Evolutionary conservation across 2,329 filamentous ascomycete genomes (phyloP), one percentile per base, ranked within the genome.

Genomic region (Colletotrichum chrysophilum): DNA sequence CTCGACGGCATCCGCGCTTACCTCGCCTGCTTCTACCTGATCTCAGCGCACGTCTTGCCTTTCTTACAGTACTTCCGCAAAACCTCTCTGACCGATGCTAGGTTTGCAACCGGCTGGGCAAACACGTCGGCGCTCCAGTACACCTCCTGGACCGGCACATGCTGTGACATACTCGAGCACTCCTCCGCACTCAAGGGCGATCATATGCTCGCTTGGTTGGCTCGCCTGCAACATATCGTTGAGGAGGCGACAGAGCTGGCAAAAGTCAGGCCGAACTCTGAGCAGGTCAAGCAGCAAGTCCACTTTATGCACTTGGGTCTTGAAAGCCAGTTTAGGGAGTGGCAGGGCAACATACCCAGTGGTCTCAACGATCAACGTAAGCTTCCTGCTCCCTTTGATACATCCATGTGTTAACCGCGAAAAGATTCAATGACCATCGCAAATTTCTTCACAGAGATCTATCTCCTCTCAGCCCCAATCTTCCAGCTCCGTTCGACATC

Each of bases 1-100:
- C 79, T 90, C 4, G 85, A 87, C 36, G 79, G 83, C 10, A 83
- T 90, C 26, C 84, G 89, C 13, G 84, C 87, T 4, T 89, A 90
- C 65, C 79, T 89, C 1, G 81, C 83, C 30, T 87, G 85, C 76
- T 88, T 85, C 71, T 89, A 88, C 75, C 77, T 85, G 3, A 80
- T 81, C 26, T 86, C 87, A 61, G 78, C 82, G 88, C 89, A 79
- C 76, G 85, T 79, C n/a, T 24, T 62, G 64, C 36, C 68, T 38
- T 28, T 62, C 32, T 55, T 62, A 64, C 72, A 76, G 67, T 76
- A 71, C 52, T 71, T 76, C 34, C 72, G 75, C 62, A 70, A 48
- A 14, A 75, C 55, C 58, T 56, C 61, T 76, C 66, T 75, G 66
- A 48, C 71, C 43, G 62, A 48, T 34, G 24, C 48, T 36, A 89